These are phyloP conservation scores for Schwanniomyces vanrijiae DNA, from an alignment of 805 yeast species.

Conservation along the genomic window DNA sequence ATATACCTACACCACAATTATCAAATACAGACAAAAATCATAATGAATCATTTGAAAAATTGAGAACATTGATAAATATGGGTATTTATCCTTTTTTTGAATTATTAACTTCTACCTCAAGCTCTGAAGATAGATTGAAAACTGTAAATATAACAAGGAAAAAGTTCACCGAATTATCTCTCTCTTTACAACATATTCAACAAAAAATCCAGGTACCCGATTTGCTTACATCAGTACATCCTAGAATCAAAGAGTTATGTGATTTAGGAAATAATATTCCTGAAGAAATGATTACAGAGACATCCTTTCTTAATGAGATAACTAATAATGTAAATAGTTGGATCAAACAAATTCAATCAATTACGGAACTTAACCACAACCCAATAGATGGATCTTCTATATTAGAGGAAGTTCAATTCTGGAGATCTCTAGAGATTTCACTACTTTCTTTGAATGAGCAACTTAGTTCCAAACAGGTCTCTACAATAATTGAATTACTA, in stretches of 20 bases:
- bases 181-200: constrained; percentile 66
- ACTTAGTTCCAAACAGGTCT: constrained; percentile 52
- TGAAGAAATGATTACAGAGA: constrained; percentile 44
- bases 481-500: constrained; percentile 57
- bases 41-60: constrained; percentile 43
- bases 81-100: constrained; percentile 76
- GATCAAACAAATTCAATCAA: constrained; percentile 61
- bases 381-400: constrained; percentile 54
- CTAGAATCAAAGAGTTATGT: constrained; percentile 30
- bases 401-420: constrained; percentile 69
- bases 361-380: constrained; percentile 54
- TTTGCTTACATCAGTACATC: constrained; percentile 51
- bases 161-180: constrained; percentile 65
- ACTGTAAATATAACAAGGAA: constrained; percentile 43
- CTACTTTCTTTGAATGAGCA: constrained; percentile 58
- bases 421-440: constrained; percentile 71
- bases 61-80: constrained; percentile 58
- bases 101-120: constrained; percentile 25
- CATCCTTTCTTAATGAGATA: constrained; percentile 61
- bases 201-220: constrained; percentile 71
- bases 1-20: constrained; percentile 25
- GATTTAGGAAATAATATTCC: constrained; percentile 24
- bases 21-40: constrained; percentile 6
- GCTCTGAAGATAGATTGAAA: constrained; percentile 2
- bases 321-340: constrained; percentile 72